A percentile compares a stretch with the other conserved stretches of the same genome.
phyloP scores from a whole-genome alignment of 352 stramenopile species.

The Phytophthora hibernalis region DNA sequence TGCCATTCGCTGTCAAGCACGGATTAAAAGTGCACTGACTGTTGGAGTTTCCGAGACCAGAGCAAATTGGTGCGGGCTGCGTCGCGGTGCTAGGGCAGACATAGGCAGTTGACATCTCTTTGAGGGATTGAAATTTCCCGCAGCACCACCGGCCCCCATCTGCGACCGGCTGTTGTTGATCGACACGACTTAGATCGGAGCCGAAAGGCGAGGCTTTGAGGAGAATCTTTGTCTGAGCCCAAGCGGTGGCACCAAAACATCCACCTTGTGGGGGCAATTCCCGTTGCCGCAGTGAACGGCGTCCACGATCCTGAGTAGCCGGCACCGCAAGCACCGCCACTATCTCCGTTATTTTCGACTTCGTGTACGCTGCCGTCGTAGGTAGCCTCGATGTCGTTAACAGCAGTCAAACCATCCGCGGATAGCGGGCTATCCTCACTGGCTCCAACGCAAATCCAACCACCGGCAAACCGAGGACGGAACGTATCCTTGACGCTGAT shows the following conservation, averaged over 20 bases:
- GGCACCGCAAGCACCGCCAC: neutral
- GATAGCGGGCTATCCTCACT: neutral
- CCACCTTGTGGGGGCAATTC: neutral
- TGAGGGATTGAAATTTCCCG: neutral
- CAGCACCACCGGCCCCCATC: neutral
- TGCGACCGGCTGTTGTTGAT: neutral
- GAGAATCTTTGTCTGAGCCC: neutral
- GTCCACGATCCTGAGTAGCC: neutral
- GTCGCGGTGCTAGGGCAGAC: neutral
- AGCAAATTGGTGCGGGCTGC: neutral
- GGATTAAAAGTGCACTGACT: constrained; percentile 38
- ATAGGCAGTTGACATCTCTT: constrained; percentile 11
- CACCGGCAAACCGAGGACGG: constrained; percentile 33
- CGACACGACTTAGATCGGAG: neutral
- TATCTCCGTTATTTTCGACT: constrained; percentile 3
- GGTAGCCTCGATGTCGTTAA: neutral
- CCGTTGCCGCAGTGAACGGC: neutral
- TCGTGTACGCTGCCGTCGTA: neutral
- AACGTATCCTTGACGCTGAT: constrained; percentile 53
- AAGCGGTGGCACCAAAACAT: neutral
- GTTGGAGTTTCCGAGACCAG: neutral
- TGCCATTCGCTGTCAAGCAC: constrained; percentile 45
- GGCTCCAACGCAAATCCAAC: neutral
- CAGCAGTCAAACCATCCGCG: neutral
- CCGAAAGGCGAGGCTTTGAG: neutral